phyloP scores from a whole-genome alignment of 2,329 filamentous ascomycete species.

The Biscogniauxia sp. region DNA sequence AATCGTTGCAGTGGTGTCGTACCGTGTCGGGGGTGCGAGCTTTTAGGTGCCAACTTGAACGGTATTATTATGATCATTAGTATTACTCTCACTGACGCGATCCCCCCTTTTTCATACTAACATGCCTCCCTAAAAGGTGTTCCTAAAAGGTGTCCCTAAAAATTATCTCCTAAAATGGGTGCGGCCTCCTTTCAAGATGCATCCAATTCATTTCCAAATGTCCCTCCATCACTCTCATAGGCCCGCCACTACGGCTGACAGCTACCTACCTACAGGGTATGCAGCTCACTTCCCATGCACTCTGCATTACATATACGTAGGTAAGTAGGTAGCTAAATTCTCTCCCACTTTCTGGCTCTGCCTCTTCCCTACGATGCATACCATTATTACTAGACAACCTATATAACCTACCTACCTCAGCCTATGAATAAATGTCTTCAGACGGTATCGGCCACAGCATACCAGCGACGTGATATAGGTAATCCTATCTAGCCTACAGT shows the following conservation, averaged over 20 bases:
- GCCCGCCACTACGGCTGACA: neutral
- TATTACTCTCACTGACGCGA: neutral
- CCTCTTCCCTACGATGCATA: neutral
- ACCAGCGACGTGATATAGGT: neutral
- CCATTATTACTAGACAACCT: neutral
- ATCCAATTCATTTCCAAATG: neutral
- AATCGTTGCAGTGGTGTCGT: neutral
- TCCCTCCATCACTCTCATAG: neutral
- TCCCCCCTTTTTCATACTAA: no score
- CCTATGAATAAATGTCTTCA: neutral
- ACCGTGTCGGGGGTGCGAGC: neutral
- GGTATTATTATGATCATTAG: neutral
- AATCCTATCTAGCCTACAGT: conserved; percentile 1
- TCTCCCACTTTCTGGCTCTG: neutral
- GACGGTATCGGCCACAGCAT: neutral
- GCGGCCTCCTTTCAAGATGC: neutral
- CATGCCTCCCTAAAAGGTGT: no score
- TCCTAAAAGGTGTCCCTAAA: no score
- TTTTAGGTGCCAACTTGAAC: neutral
- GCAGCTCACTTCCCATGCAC: neutral
- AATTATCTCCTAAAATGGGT: neutral
- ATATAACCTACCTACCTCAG: neutral
- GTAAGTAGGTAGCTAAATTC: neutral
- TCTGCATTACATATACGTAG: neutral
- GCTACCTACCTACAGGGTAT: neutral